A percentile compares a stretch with the other conserved stretches of the same genome.
These are phyloP conservation scores for Creolimax fragrantissima DNA, from an alignment of 78 protist species.

Conservation along the genomic window DNA sequence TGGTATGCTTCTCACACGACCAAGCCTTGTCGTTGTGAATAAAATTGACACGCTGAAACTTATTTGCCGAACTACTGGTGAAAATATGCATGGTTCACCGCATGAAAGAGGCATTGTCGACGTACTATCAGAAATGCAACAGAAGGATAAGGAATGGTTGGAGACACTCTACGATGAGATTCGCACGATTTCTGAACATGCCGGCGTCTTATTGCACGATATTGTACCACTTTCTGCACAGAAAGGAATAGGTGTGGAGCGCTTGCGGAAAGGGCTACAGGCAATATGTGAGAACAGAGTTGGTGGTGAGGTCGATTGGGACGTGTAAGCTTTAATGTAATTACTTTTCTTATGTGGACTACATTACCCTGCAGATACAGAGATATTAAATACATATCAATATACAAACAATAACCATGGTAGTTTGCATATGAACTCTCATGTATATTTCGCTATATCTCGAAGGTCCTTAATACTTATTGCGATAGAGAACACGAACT, in stretches of 20 bases:
- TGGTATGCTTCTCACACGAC: background rate
- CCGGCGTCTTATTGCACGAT: background rate
- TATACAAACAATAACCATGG: no score
- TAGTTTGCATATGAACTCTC: no score
- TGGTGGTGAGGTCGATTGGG: background rate
- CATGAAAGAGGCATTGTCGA: background rate
- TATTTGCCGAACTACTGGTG: no score
- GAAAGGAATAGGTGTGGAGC: background rate
- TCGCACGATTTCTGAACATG: background rate
- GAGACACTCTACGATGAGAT: background rate
- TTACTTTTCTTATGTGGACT: no score
- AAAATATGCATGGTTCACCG: no score
- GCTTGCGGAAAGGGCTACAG: background rate
- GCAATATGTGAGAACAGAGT: background rate
- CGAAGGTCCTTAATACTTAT: no score
- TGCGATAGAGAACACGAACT: no score
- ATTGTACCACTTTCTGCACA: background rate
- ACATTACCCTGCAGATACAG: no score
- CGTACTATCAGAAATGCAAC: background rate
- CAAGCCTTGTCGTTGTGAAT: background rate
- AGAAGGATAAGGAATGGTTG: background rate
- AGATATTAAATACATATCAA: no score
- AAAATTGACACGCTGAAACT: conserved; percentile 4
- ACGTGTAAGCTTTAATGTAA: no score
- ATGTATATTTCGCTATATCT: no score